Conservation (phyloP, 140 eudicot species). For the Stevia rebaudiana region DNA sequence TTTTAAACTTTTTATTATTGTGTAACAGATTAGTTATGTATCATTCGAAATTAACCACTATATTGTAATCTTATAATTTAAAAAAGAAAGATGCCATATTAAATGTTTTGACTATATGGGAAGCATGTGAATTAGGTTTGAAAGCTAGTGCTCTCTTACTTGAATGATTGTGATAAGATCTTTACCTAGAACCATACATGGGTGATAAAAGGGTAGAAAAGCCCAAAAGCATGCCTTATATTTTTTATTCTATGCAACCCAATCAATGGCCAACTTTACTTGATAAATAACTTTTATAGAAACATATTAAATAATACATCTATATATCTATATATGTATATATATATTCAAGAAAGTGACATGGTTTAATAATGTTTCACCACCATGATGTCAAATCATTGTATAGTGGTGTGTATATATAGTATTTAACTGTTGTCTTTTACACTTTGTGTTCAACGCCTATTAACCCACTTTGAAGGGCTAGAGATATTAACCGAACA, state of each 20-base stretch:
- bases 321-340: conserved; percentile 11
- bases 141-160: conserved; percentile 29
- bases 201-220: conserved; percentile 23
- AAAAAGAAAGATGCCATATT: conserved; percentile 13
- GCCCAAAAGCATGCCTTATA: conserved; percentile 21
- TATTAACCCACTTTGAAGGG: conserved; percentile 27
- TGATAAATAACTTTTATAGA: conserved; percentile 27
- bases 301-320: conserved; percentile 16
- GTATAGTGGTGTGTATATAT: conserved; percentile 12
- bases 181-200: conserved; percentile 37
- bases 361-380: conserved; percentile 23
- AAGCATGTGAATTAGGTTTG: conserved; percentile 39
- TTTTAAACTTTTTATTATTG: not conserved
- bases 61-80: conserved; percentile 19
- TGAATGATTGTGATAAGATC: conserved; percentile 28
- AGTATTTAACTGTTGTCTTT: conserved; percentile 21
- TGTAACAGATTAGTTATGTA: not conserved
- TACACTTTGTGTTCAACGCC: conserved; percentile 19
- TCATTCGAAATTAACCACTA: not conserved
- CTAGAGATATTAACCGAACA: conserved; percentile 13
- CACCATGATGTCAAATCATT: conserved; percentile 33
- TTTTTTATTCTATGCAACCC: conserved; percentile 31
- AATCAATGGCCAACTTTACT: conserved; percentile 23
- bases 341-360: conserved; percentile 26
- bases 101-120: conserved; percentile 27